Conservation (phyloP, 2,329 filamentous ascomycete species). For the Sclerotinia nivalis region DNA sequence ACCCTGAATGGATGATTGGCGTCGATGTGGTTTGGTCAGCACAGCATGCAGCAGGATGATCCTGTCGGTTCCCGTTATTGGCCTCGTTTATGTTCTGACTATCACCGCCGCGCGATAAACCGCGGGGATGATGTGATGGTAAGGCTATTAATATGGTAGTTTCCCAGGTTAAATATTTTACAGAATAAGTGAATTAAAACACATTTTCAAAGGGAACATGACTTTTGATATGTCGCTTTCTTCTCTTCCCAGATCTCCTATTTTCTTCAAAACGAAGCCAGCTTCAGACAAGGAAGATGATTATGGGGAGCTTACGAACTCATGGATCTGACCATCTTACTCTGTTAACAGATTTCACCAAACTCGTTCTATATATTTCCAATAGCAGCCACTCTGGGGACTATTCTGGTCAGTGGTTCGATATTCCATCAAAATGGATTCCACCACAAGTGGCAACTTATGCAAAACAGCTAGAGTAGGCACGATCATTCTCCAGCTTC, state of each 20-base stretch:
- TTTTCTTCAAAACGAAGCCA: neutral
- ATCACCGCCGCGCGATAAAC: neutral
- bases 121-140: neutral
- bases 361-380: neutral
- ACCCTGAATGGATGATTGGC: neutral
- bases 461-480: neutral
- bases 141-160: neutral
- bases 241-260: too few relatives aligned
- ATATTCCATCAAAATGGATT: neutral
- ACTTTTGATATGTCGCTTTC: neutral
- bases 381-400: neutral
- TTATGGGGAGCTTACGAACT: neutral
- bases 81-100: constrained; percentile 7
- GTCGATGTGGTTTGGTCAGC: neutral
- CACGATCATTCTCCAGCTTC: neutral
- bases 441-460: neutral
- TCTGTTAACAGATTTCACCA: neutral
- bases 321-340: neutral
- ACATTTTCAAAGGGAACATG: neutral
- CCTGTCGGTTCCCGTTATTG: neutral
- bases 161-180: too few relatives aligned
- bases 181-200: neutral
- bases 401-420: neutral
- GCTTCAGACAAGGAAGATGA: neutral
- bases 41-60: neutral